A percentile compares a stretch with the other conserved stretches of the same genome.
Conservation (phyloP, 352 stramenopile species). For the Pilasporangium apinafurcum region DNA sequence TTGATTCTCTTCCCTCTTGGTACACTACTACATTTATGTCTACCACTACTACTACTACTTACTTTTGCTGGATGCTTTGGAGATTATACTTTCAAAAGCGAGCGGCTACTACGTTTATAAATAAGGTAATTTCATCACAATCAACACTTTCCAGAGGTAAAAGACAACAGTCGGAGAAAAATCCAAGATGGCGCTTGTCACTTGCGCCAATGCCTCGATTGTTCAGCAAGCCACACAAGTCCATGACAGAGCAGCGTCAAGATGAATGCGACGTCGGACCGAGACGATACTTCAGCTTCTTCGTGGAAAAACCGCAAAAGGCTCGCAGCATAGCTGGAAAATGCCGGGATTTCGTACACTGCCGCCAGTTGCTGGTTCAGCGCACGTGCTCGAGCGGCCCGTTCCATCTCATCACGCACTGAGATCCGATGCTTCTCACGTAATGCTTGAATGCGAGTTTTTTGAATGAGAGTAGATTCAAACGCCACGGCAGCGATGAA, state of each 20-base stretch:
- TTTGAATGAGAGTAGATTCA: constrained; percentile 37
- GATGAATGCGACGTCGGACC: constrained; percentile 72
- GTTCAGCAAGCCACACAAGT: constrained; percentile 73
- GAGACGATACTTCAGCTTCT: constrained; percentile 58
- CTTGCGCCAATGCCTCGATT: constrained; percentile 52
- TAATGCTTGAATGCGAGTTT: constrained; percentile 25
- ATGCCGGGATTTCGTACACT: constrained; percentile 74
- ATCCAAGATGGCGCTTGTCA: constrained; percentile 4
- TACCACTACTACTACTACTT: too few relatives aligned
- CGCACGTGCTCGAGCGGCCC: constrained; percentile 48
- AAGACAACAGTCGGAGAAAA: too few relatives aligned
- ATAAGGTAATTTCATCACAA: too few relatives aligned
- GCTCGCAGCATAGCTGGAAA: constrained; percentile 56
- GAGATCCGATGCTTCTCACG: constrained; percentile 50
- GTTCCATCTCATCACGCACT: constrained; percentile 60
- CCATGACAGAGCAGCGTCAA: constrained; percentile 76
- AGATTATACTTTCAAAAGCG: too few relatives aligned
- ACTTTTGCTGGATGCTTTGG: too few relatives aligned
- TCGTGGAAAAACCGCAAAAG: constrained; percentile 74
- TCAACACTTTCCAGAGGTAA: too few relatives aligned
- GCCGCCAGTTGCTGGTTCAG: constrained; percentile 65
- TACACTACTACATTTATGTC: too few relatives aligned
- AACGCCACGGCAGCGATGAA: constrained; percentile 44
- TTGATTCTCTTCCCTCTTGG: too few relatives aligned
- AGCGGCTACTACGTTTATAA: too few relatives aligned